Evolutionary conservation across 805 yeast species (phyloP), one percentile per base, ranked within the genome.

Genomic region (Metschnikowia hibisci): DNA sequence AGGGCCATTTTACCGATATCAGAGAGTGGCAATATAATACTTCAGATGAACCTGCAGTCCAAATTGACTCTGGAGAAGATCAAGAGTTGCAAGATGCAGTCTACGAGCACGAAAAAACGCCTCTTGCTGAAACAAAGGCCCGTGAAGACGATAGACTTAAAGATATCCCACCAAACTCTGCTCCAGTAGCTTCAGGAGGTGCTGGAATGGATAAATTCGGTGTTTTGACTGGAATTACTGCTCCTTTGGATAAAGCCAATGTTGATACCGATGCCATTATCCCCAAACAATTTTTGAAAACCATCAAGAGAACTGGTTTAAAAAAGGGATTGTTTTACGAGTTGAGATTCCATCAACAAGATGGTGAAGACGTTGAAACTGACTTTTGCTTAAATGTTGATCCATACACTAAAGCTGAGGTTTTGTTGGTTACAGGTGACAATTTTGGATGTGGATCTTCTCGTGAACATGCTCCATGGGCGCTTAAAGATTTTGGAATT

Each of bases 391-490:
- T 93, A 56, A 93, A 93, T 64, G 87, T 80, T 40, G 84, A 75
- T 43, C 96, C 96, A 41, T 91, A 81, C 75, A 79, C 82, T 53
- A 58, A 76, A 18, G 84, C 98, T 15, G 82, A 85, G 66, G 83
- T 91, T 54, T 73, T 93, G 53, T 84, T 91, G 54, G 96, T 89
- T 47, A 81, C 95, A 33, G 99, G 99, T 64, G 95, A 87, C 63
- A 93, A 93, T 75, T 93, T 93, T 63, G 99, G 99, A 54, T 93
- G 99, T 74, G 99, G 99, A 59, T 90, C 97, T 32, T 90, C 97
- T 2, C 87, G 99, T 78, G 99, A 93, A 68, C 99, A 93, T 61
- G 99, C 99, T 27, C 98, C 99, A 45, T 93, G 99, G 99, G 98
- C 99, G 2, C 77, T 93, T 54, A 90, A 89, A 59, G 99, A 93